Conservation (phyloP, 805 yeast genomes). For the Yarrowia bubula region DNA sequence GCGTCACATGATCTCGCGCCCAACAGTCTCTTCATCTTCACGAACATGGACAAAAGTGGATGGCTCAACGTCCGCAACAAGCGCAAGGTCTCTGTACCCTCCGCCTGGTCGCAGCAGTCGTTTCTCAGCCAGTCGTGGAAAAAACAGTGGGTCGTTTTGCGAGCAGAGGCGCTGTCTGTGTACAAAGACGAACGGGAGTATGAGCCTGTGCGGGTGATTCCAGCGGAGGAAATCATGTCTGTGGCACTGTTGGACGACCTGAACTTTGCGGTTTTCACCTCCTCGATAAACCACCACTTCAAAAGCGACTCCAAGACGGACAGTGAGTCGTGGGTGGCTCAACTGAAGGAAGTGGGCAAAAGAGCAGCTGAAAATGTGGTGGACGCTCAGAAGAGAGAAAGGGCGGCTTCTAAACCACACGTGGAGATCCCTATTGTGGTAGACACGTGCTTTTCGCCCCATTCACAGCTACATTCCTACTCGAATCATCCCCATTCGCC, state of each 20-base stretch:
- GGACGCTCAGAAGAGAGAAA: conserved; percentile 29
- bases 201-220: conserved; percentile 34
- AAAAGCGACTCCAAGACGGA: conserved; percentile 35
- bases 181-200: conserved; percentile 42
- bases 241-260: conserved; percentile 34
- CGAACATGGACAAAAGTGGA: conserved; percentile 17
- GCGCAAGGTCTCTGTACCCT: conserved; percentile 15
- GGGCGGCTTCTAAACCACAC: conserved; percentile 16
- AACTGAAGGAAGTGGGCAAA: conserved; percentile 31
- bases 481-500: conserved; percentile 26
- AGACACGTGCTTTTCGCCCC: background rate
- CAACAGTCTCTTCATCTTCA: background rate
- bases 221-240: conserved; percentile 38
- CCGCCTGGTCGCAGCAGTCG: conserved; percentile 4
- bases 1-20: no score
- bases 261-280: conserved; percentile 40
- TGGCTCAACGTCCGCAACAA: conserved; percentile 24
- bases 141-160: conserved; percentile 41
- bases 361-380: conserved; percentile 33
- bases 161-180: conserved; percentile 37
- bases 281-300: conserved; percentile 36
- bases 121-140: conserved; percentile 33
- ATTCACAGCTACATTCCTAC: background rate
- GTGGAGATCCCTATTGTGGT: background rate
- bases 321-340: conserved; percentile 37